Percentiles rank a stretch among this genome's conserved stretches.
phyloP scores from a whole-genome alignment of 2,329 filamentous ascomycete species.

The Fusarium sp. region DNA sequence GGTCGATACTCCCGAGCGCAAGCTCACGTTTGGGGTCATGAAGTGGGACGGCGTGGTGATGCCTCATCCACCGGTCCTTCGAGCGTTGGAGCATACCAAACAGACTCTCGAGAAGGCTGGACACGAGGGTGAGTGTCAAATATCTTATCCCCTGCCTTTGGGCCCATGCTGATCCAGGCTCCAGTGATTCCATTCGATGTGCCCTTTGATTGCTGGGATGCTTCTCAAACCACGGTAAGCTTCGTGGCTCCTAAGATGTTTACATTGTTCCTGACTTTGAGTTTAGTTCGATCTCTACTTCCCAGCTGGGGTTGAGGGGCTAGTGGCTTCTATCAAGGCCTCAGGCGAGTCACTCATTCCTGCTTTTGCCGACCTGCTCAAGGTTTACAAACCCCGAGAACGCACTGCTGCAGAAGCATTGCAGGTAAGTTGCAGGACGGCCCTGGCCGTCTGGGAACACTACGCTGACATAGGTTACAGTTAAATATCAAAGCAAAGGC shows the following conservation, averaged over 20 bases:
- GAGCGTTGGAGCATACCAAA: conserved; percentile 13
- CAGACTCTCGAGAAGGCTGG: not conserved
- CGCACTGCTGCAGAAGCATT: conserved; percentile 5
- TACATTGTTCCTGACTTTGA: accelerated
- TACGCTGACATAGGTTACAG: not conserved
- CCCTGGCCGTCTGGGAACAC: too few relatives aligned
- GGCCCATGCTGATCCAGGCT: not conserved
- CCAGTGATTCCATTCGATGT: conserved; percentile 22
- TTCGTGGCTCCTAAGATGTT: too few relatives aligned
- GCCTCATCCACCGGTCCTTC: conserved; percentile 26
- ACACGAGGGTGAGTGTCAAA: conserved; percentile 7
- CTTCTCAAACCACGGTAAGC: not conserved
- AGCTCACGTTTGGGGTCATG: conserved; percentile 21
- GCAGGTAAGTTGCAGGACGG: not conserved
- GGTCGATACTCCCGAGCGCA: accelerated
- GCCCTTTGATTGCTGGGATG: conserved; percentile 29
- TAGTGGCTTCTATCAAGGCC: not conserved
- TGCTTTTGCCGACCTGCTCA: conserved; percentile 10
- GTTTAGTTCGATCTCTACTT: conserved; percentile 21
- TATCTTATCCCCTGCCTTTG: not conserved
- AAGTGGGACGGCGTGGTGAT: conserved; percentile 20
- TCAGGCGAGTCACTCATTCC: conserved; percentile 22
- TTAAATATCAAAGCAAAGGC: not conserved
- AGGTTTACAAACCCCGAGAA: conserved; percentile 6
- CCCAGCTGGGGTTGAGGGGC: conserved; percentile 2